Conservation (phyloP, 2,329 filamentous ascomycete genomes). For the Aspergillus tanneri region DNA sequence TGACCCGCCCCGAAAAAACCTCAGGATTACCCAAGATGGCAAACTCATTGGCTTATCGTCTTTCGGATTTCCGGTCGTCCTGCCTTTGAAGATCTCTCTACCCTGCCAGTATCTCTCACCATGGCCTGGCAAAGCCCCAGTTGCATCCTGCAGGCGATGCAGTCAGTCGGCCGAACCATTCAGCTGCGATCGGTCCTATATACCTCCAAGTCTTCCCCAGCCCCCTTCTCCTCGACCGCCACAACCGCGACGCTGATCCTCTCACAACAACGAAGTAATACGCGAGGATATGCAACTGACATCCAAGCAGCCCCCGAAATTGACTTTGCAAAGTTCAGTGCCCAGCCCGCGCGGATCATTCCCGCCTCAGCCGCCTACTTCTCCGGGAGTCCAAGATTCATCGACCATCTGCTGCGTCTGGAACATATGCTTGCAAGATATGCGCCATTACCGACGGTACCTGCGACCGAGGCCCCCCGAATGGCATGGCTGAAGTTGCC, state of each 20-base stretch:
- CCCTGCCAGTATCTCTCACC: conserved; percentile 12
- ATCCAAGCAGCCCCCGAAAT: conserved; percentile 33
- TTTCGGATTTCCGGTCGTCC: neutral
- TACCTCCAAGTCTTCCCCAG: conserved; percentile 9
- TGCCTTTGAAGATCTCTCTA: conserved; percentile 10
- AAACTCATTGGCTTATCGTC: conserved; percentile 1
- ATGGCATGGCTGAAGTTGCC: conserved; percentile 78
- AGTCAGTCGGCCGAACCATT: conserved; percentile 30
- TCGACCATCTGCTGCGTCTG: conserved; percentile 75
- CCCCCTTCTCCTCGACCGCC: conserved; percentile 15
- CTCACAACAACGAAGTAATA: conserved; percentile 18
- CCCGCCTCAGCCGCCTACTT: conserved; percentile 94
- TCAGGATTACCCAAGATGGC: conserved; percentile 18
- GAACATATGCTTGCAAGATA: conserved; percentile 71
- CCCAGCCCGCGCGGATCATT: conserved; percentile 66
- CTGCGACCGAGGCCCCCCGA: conserved; percentile 64
- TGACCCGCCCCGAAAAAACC: conserved; percentile 27
- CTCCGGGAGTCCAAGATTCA: conserved; percentile 79
- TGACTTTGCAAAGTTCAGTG: conserved; percentile 29
- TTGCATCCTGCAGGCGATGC: conserved; percentile 37
- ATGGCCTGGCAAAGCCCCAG: conserved; percentile 42
- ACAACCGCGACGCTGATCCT: no score
- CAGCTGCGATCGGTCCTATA: conserved; percentile 45
- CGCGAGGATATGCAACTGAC: conserved; percentile 33
- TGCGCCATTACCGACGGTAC: conserved; percentile 67